A percentile compares a stretch with the other conserved stretches of the same genome.
Evolutionary conservation across 441 rosid genomes (phyloP).

Genomic region (Monsonia emarginata): DNA sequence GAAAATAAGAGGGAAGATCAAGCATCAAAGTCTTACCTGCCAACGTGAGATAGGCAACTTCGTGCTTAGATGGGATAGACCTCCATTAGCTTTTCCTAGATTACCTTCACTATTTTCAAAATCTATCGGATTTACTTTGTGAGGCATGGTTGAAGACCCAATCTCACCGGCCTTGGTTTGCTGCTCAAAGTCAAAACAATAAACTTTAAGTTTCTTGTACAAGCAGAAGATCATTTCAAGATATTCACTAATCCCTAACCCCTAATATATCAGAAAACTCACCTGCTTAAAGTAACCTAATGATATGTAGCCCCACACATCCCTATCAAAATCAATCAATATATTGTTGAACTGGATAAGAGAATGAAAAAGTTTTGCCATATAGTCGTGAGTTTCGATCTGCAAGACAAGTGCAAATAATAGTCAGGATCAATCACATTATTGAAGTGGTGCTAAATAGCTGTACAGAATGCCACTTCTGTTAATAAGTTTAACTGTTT

Average conservation of each 20-base stretch:
- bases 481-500: not conserved
- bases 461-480: not conserved
- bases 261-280: constrained; percentile 13
- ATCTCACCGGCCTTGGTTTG: constrained; percentile 89
- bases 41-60: constrained; percentile 83
- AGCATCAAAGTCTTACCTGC: constrained; percentile 47
- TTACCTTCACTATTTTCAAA: constrained; percentile 95
- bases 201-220: not conserved
- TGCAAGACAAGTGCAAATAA: constrained; percentile 30
- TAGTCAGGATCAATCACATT: not conserved
- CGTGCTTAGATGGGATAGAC: constrained; percentile 50
- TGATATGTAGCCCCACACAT: constrained; percentile 84
- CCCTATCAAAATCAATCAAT: constrained; percentile 79
- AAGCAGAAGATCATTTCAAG: not conserved
- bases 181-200: constrained; percentile 34
- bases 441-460: not conserved
- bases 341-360: constrained; percentile 63
- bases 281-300: constrained; percentile 81
- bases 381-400: constrained; percentile 92
- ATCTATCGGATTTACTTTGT: constrained; percentile 90
- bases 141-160: constrained; percentile 97
- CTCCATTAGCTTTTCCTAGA: constrained; percentile 84
- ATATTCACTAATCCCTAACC: no score
- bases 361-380: constrained; percentile 71
- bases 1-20: not conserved